Conservation (phyloP, 805 yeast genomes). For the Ogataea methylovora region DNA sequence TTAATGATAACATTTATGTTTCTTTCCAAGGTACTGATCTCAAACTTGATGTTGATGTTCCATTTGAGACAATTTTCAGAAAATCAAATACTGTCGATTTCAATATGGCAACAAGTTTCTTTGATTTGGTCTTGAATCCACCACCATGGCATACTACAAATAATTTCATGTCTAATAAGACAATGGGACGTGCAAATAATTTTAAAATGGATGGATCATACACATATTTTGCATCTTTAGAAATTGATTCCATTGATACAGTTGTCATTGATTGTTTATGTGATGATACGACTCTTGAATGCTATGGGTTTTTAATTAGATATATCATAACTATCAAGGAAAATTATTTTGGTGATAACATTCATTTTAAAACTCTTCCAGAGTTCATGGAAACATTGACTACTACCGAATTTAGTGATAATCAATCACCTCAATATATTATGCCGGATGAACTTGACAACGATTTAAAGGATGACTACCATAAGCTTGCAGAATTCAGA, state of each 20-base stretch:
- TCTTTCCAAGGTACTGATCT: slow-evolving; percentile 63
- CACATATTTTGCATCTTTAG: slow-evolving; percentile 49
- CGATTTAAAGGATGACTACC: not conserved
- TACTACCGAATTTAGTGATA: not conserved
- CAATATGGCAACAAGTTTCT: slow-evolving; percentile 44
- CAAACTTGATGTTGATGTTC: slow-evolving; percentile 41
- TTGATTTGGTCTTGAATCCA: slow-evolving; percentile 58
- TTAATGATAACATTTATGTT: slow-evolving; percentile 69
- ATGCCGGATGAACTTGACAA: slow-evolving; percentile 1
- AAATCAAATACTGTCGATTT: slow-evolving; percentile 47
- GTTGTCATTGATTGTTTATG: slow-evolving; percentile 60
- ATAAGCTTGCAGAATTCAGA: slow-evolving; percentile 27
- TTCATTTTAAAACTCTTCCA: slow-evolving; percentile 79
- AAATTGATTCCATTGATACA: slow-evolving; percentile 62
- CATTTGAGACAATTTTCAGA: slow-evolving; percentile 47
- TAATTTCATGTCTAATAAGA: slow-evolving; percentile 55
- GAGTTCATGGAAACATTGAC: slow-evolving; percentile 47
- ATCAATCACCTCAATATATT: slow-evolving; percentile 1
- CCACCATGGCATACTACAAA: slow-evolving; percentile 91
- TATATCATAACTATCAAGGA: slow-evolving; percentile 72
- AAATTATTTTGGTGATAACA: slow-evolving; percentile 83
- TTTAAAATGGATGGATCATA: slow-evolving; percentile 61
- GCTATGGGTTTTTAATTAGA: slow-evolving; percentile 73
- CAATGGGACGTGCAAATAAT: slow-evolving; percentile 61
- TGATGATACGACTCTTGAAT: slow-evolving; percentile 56